phyloP scores from a whole-genome alignment of 768 basidiomycete species.

The Mrakia blollopis region DNA sequence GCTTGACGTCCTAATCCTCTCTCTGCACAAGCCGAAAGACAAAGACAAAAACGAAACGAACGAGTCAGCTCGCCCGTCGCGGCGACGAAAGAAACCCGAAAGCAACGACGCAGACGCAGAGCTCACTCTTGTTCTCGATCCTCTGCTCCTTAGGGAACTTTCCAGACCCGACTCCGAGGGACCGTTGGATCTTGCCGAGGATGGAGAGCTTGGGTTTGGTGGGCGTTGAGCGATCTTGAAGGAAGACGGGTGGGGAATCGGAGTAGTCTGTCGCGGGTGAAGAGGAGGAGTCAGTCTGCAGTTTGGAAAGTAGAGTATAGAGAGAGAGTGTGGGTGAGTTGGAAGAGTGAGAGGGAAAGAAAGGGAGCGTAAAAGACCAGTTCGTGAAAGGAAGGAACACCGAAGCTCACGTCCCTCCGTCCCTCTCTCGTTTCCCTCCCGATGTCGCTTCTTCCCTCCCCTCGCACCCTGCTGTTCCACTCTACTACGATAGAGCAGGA shows the following conservation, averaged over 20 bases:
- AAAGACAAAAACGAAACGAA: background rate
- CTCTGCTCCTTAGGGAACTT: slow-evolving; percentile 17
- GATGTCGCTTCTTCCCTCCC: too few species aligned
- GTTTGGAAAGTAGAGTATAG: background rate
- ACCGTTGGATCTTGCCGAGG: slow-evolving; percentile 15
- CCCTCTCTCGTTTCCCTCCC: too few species aligned
- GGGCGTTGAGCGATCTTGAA: background rate
- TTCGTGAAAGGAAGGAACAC: too few species aligned
- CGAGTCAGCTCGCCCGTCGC: too few species aligned
- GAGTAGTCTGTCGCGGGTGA: slow-evolving; percentile 13
- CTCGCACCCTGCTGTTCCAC: too few species aligned
- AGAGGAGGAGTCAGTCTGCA: background rate
- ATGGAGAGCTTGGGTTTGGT: slow-evolving; percentile 1
- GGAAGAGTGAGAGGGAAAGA: too few species aligned
- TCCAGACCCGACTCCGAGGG: slow-evolving; percentile 14
- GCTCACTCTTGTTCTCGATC: slow-evolving; percentile 29
- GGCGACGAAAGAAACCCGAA: background rate
- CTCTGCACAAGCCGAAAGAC: background rate
- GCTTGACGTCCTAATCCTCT: slow-evolving; percentile 25
- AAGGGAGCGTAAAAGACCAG: too few species aligned
- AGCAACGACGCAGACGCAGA: background rate
- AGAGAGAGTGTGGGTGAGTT: background rate
- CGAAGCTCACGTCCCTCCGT: too few species aligned
- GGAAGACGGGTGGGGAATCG: slow-evolving; percentile 5
- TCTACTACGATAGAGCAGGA: too few species aligned